These are phyloP conservation scores for Miamiensis avidus DNA, from an alignment of 169 alveolate genomes.

Conservation along the genomic window DNA sequence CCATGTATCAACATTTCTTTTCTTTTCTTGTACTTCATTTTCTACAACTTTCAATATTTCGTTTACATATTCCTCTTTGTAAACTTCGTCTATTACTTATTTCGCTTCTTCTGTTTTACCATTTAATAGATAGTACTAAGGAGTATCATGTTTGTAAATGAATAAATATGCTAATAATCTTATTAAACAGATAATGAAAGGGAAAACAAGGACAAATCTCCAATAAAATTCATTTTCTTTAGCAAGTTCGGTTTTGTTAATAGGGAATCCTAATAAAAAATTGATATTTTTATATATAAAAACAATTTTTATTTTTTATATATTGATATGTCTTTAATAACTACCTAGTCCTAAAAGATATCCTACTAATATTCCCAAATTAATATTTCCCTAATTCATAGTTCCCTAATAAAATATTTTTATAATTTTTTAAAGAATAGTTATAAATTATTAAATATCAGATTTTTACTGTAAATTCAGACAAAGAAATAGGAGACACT, in stretches of 20 bases:
- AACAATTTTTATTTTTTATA: too few species aligned
- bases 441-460: too few species aligned
- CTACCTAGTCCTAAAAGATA: not conserved
- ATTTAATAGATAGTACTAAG: not conserved
- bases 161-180: not conserved
- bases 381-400: not conserved
- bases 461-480: not conserved
- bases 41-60: not conserved
- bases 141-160: not conserved
- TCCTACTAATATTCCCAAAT: not conserved
- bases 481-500: slow-evolving; percentile 17
- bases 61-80: not conserved
- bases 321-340: too few species aligned
- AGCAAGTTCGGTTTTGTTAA: too few species aligned
- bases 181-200: not conserved
- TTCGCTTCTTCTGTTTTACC: not conserved
- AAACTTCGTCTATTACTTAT: not conserved
- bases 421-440: too few species aligned
- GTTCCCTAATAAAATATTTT: not conserved
- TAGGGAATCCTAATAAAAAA: not conserved
- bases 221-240: not conserved
- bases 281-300: too few species aligned
- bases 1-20: not conserved
- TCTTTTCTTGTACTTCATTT: not conserved
- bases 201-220: not conserved